Evolutionary conservation across 163 green algal species (phyloP).

Genomic region (Scenedesmus sp.): DNA sequence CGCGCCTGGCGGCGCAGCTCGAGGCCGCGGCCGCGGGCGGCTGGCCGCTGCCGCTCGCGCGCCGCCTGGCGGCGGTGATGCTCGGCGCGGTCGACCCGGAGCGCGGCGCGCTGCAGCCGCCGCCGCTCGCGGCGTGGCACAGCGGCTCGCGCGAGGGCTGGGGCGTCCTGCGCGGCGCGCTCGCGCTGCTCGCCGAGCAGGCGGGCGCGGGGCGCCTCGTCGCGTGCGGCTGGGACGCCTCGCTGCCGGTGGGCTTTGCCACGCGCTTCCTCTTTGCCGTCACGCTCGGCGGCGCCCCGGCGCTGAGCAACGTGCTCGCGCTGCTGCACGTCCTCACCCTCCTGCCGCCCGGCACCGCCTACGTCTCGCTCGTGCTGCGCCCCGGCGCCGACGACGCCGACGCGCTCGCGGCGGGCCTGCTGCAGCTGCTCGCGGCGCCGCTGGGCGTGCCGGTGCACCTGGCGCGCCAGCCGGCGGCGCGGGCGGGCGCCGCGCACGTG

Average conservation of each 20-base stretch:
- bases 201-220: not conserved
- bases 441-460: conserved; percentile 10
- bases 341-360: not conserved
- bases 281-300: not conserved
- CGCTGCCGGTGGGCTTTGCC: not conserved
- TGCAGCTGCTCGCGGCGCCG: conserved; percentile 36
- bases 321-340: not conserved
- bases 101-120: not conserved
- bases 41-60: not conserved
- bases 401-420: conserved; percentile 6
- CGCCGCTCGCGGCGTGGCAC: not conserved
- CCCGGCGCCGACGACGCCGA: not conserved
- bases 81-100: not conserved
- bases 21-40: not conserved
- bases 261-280: not conserved
- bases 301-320: conserved; percentile 5
- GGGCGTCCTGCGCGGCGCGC: not conserved
- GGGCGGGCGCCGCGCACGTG: not conserved
- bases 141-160: not conserved
- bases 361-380: not conserved
- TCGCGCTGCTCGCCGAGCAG: not conserved
- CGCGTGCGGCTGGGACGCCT: not conserved
- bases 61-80: not conserved
- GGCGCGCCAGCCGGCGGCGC: not conserved
- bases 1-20: not conserved